phyloP scores from a whole-genome alignment of 306 rosid species.

The Crotalaria pallida region DNA sequence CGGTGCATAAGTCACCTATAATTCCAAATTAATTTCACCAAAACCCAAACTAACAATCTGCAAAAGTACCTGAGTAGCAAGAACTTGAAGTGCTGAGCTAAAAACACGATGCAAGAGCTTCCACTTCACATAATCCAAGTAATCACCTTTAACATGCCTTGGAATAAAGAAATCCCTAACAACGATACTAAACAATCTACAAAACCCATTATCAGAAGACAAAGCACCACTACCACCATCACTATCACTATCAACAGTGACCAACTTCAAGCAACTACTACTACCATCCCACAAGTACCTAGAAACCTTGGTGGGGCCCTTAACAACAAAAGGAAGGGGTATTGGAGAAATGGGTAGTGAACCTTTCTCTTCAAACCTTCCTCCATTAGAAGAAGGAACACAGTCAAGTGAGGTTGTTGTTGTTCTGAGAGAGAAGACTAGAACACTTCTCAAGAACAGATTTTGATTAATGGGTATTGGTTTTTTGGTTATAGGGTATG shows the following conservation, averaged over 20 bases:
- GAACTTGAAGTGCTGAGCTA: conserved; percentile 87
- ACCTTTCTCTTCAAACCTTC: conserved; percentile 28
- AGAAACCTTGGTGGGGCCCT: conserved; percentile 52
- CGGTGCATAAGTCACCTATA: too few relatives aligned
- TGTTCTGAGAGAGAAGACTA: conserved; percentile 33
- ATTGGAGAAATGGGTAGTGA: conserved; percentile 18
- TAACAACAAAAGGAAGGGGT: conserved; percentile 62
- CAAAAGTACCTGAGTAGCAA: conserved; percentile 75
- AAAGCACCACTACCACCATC: conserved; percentile 41
- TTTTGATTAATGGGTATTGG: conserved; percentile 20
- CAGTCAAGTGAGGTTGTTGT: conserved; percentile 35
- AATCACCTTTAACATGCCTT: conserved; percentile 47
- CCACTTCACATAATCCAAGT: conserved; percentile 72
- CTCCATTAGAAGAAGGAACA: conserved; percentile 32
- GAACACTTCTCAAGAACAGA: conserved; percentile 15
- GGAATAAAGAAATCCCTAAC: conserved; percentile 67
- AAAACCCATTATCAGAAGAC: conserved; percentile 33
- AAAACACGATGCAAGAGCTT: conserved; percentile 87
- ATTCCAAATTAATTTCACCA: background rate
- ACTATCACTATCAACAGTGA: conserved; percentile 50
- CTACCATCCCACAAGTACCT: conserved; percentile 72
- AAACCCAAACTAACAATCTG: background rate
- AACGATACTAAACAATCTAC: conserved; percentile 27
- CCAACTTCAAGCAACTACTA: conserved; percentile 48
- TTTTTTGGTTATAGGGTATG: conserved; percentile 11